Conservation (phyloP, 2,329 filamentous ascomycete genomes). For the Cladosporium velox region DNA sequence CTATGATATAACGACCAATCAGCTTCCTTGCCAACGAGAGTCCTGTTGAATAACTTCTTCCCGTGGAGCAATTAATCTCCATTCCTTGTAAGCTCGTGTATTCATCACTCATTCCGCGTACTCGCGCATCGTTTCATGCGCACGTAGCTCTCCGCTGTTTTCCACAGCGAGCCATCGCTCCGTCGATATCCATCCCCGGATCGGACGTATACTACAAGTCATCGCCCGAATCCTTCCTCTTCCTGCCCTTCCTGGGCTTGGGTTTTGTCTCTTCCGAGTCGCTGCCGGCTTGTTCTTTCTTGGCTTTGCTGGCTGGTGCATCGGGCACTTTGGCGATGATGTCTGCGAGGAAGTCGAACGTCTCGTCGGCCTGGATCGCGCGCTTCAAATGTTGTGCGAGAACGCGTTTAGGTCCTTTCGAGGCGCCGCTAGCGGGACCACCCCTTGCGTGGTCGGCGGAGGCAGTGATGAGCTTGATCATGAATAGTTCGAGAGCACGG, state of each 20-base stretch:
- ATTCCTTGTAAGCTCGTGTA: slow-evolving; percentile 6
- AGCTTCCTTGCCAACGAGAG: neutral
- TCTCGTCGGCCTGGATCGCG: slow-evolving; percentile 82
- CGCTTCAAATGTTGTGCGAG: slow-evolving; percentile 89
- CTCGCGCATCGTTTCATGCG: neutral
- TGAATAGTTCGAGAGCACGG: slow-evolving; percentile 90
- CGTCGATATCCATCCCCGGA: neutral
- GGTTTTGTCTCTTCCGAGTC: slow-evolving; percentile 26
- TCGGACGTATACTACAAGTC: slow-evolving; percentile 7
- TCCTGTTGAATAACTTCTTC: slow-evolving; percentile 3
- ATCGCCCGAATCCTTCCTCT: slow-evolving; percentile 25
- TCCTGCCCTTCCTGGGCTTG: slow-evolving; percentile 29
- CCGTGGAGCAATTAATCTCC: neutral
- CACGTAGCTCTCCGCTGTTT: neutral
- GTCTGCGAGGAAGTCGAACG: slow-evolving; percentile 90
- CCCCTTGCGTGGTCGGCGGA: slow-evolving; percentile 77
- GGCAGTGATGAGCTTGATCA: slow-evolving; percentile 90
- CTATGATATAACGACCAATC: neutral
- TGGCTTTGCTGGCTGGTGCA: slow-evolving; percentile 52
- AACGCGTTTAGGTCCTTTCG: slow-evolving; percentile 71
- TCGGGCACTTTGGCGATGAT: slow-evolving; percentile 85
- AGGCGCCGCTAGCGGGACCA: slow-evolving; percentile 43
- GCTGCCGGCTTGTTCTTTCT: slow-evolving; percentile 30
- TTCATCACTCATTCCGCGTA: slow-evolving; percentile 12
- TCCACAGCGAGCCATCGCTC: neutral